Evolutionary conservation across 2,329 filamentous ascomycete species (phyloP).

Genomic region (Aspergillus awamori): DNA sequence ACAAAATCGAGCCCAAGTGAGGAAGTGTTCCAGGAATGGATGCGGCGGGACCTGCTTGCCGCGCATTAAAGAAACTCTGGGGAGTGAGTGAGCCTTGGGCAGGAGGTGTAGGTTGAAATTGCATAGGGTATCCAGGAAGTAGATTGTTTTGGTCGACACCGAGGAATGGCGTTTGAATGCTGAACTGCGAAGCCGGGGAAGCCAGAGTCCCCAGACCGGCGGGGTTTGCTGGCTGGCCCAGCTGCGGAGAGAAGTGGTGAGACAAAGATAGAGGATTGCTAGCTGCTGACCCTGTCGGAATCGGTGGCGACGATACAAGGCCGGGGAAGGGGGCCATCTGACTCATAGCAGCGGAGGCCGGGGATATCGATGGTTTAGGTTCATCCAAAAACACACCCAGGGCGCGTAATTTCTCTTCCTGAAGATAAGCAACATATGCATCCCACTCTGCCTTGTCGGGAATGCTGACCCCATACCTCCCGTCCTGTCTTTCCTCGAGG

Average conservation of each 20-base stretch:
- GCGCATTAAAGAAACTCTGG: slow-evolving; percentile 47
- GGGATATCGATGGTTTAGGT: slow-evolving; percentile 67
- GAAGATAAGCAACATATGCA: slow-evolving; percentile 76
- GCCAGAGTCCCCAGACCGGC: slow-evolving; percentile 66
- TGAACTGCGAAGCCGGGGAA: slow-evolving; percentile 71
- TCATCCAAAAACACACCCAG: slow-evolving; percentile 85
- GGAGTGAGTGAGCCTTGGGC: slow-evolving; percentile 44
- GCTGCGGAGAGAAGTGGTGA: slow-evolving; percentile 65
- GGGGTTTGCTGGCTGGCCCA: slow-evolving; percentile 62
- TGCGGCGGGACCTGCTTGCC: slow-evolving; percentile 59
- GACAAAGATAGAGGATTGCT: slow-evolving; percentile 67
- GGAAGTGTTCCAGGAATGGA: slow-evolving; percentile 51
- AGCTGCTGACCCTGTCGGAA: slow-evolving; percentile 75
- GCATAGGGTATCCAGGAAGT: slow-evolving; percentile 68
- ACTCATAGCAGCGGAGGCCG: slow-evolving; percentile 63
- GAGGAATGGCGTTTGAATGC: slow-evolving; percentile 61
- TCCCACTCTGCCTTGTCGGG: slow-evolving; percentile 64
- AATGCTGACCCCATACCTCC: slow-evolving; percentile 43
- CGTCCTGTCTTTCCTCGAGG: slow-evolving; percentile 37
- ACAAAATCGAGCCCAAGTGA: slow-evolving; percentile 55
- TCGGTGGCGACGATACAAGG: slow-evolving; percentile 78
- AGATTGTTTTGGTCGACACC: slow-evolving; percentile 58
- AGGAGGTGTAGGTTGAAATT: slow-evolving; percentile 65
- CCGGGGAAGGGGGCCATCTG: slow-evolving; percentile 74
- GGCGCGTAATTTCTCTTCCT: slow-evolving; percentile 89